Evolutionary conservation across 306 rosid species (phyloP), one percentile per base, ranked within the genome.

Genomic region (Medicago ruthenica): DNA sequence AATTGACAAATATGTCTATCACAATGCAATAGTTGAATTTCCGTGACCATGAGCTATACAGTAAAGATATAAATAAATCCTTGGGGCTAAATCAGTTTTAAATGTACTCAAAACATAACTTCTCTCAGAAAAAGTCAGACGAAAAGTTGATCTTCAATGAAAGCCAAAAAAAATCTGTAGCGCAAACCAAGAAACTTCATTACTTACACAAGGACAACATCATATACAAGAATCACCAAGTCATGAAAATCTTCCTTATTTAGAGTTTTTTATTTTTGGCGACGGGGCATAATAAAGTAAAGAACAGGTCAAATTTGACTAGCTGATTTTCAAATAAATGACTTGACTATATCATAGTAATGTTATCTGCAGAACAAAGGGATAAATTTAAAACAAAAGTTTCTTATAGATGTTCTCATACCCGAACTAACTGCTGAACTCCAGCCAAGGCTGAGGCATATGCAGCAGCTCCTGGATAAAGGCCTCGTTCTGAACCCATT

Each of bases 381-480:
- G 2, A 16, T 31, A 4, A 18, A 70, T 10, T 31, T 11, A 36
- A 36, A 16, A 21, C 2, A 31, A n/a, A 67, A 48, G 12, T 45
- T 54, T 9, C 37, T 22, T 41, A 16, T 7, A 42, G 10, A 67
- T 45, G 11, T 36, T 71, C 5, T 31, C 84, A 48, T 84, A 93
- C 98, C 89, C 96, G 80, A 22, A 76, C 97, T 80, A 94, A 79
- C 73, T 94, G 97, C 80, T 88, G 92, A 40, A 92, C 63, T 34
- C 86, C 97, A 3, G 95, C 98, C 22, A 82, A 71, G 72, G 86
- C 79, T 5, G 95, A 84, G 67, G 88, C 93, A 72, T 82, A 90
- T 4, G 93, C 90, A 16, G 95, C 90, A 74, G 90, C 90, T 40
- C 98, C 97, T 0, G 85, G 86, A 81, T 94, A 85, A 60, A 94